A percentile compares a stretch with the other conserved stretches of the same genome.
Evolutionary conservation across 768 basidiomycete genomes (phyloP).

Genomic region (Dioszegia aurantiaca): DNA sequence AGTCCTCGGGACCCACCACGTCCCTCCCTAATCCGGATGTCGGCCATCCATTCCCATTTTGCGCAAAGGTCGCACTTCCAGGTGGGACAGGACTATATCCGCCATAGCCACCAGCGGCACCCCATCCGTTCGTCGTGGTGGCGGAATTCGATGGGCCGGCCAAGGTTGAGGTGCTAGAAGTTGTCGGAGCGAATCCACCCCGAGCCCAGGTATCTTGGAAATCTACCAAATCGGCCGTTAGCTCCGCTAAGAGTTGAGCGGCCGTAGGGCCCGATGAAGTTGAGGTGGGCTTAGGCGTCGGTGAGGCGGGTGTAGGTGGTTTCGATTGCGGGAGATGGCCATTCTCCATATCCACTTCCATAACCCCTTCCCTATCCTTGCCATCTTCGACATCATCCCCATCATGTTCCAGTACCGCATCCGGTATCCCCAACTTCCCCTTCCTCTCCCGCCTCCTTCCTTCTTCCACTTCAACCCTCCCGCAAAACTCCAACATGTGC

Average conservation of each 20-base stretch:
- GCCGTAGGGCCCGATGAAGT: slow-evolving; percentile 50
- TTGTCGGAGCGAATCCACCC: slow-evolving; percentile 26
- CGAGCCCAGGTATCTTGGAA: slow-evolving; percentile 77
- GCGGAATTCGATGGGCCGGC: background rate
- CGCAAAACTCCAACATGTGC: slow-evolving; percentile 89
- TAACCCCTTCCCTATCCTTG: slow-evolving; percentile 13
- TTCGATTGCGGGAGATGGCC: background rate
- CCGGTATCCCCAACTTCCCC: slow-evolving; percentile 37
- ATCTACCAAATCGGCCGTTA: slow-evolving; percentile 81
- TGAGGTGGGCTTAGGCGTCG: background rate
- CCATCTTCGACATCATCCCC: slow-evolving; percentile 11
- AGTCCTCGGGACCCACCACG: background rate
- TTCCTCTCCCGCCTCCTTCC: slow-evolving; percentile 41
- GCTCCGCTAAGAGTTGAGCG: slow-evolving; percentile 82
- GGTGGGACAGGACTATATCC: slow-evolving; percentile 23
- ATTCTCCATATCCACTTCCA: slow-evolving; percentile 8
- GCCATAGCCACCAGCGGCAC: background rate
- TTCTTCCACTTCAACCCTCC: slow-evolving; percentile 58
- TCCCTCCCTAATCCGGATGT: background rate
- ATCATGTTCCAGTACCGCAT: slow-evolving; percentile 5
- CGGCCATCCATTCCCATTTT: slow-evolving; percentile 7
- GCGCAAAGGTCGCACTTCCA: slow-evolving; percentile 19
- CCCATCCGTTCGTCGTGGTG: background rate
- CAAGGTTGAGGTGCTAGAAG: too few species aligned
- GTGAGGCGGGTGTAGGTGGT: background rate